Base-by-base conservation (phyloP, 2,329 filamentous ascomycete genomes). In the Leptographium radiaticola region DNA sequence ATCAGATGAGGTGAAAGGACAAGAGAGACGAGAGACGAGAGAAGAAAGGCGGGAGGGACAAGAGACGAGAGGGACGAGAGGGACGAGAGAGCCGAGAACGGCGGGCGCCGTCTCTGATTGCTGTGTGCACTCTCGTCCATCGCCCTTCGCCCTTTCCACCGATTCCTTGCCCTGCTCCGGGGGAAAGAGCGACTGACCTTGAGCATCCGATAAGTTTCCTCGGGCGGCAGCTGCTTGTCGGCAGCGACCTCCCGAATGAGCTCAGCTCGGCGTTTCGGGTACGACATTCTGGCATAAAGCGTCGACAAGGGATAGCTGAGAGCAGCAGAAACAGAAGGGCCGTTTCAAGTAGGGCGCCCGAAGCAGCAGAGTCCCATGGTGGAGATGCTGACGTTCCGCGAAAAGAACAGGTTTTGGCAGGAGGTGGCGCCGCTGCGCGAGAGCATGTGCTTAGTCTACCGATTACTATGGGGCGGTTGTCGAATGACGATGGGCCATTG, bases 221-320 rank as follows among this genome's bases (percentile, higher is more conserved):
- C 46, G n/a, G 67, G 63, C 10, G 67, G 70, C 54, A 75, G 58
- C 20, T 69, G 61, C 57, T 63, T 71, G 60, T 71, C 68, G 40
- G 67, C 69, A 50, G 70, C 71, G 64, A 76, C 73, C 44, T 67
- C 65, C 53, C 74, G 65, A 61, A 75, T 76, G 49, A 68, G 60
- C 47, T 70, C 59, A 8, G 66, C 70, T 56, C 73, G 71, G 57
- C 60, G 66, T 9, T 60, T 53, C 44, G 54, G 59, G 51, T 67
- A 66, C 39, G 71, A 62, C 70, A 73, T 73, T 39, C 33, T 31
- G 42, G 42, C 42, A 20, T n/a, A 33, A 20, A 20, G 40, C 8
- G 31, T 31, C 40, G 30, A 44, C 20, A 30, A 31, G 25, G 18
- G 47, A 30, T 34, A 46, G 49, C 15, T 45, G 43, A 13, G 12